These are phyloP conservation scores for Candida piceae DNA, from an alignment of 805 yeast genomes.

Conservation along the genomic window DNA sequence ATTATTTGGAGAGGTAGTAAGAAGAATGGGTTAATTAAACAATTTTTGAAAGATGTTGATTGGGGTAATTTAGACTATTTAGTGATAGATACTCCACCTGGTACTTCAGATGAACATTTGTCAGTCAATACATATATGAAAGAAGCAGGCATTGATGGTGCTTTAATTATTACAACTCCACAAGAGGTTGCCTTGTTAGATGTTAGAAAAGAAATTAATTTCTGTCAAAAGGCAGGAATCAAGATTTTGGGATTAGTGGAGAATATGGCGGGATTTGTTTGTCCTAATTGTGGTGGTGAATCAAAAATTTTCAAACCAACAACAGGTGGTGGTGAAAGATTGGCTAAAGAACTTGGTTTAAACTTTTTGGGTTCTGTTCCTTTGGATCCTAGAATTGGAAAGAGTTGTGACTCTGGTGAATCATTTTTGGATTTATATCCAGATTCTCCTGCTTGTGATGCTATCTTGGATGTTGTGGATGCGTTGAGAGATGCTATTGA, in stretches of 20 bases:
- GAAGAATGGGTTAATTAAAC: constrained; percentile 88
- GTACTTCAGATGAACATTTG: constrained; percentile 95
- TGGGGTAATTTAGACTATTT: constrained; percentile 91
- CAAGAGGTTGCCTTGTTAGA: constrained; percentile 95
- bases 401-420: constrained; percentile 80
- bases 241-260: constrained; percentile 87
- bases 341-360: constrained; percentile 74
- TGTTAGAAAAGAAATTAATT: constrained; percentile 93
- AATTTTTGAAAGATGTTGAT: constrained; percentile 87
- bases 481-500: constrained; percentile 44
- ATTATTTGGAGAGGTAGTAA: constrained; percentile 98
- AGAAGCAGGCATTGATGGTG: constrained; percentile 92
- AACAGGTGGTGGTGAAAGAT: constrained; percentile 89
- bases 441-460: constrained; percentile 88
- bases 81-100: constrained; percentile 96
- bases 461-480: constrained; percentile 81
- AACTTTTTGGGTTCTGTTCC: constrained; percentile 92
- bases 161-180: constrained; percentile 91
- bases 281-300: constrained; percentile 90
- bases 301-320: constrained; percentile 90
- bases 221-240: constrained; percentile 87
- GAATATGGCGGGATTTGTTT: constrained; percentile 97
- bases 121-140: constrained; percentile 84
- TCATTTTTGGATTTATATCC: constrained; percentile 79
- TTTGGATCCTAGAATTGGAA: constrained; percentile 90